A percentile compares a stretch with the other conserved stretches of the same genome.
phyloP scores from a whole-genome alignment of 2,329 filamentous ascomycete species.

The Cercospora janseana region DNA sequence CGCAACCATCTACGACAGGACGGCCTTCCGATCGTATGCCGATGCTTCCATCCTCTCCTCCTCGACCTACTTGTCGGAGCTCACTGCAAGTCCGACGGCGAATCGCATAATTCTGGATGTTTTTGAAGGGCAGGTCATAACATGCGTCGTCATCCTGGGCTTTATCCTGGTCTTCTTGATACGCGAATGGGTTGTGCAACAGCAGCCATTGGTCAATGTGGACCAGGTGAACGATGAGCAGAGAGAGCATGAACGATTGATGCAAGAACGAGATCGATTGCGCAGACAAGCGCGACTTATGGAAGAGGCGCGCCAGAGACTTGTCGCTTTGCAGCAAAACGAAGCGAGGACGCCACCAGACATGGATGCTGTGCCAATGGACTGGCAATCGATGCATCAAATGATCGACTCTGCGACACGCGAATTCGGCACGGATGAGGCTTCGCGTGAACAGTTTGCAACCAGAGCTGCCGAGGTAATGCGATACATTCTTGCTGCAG shows the following conservation, averaged over 20 bases:
- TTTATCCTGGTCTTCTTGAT: conserved; percentile 98
- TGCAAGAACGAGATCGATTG: conserved; percentile 30
- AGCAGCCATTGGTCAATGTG: conserved; percentile 82
- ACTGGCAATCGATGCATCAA: conserved; percentile 29
- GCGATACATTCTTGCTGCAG: conserved; percentile 28
- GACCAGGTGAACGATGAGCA: conserved; percentile 30
- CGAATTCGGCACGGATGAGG: conserved; percentile 22
- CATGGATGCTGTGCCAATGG: conserved; percentile 23
- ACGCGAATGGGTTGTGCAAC: conserved; percentile 95
- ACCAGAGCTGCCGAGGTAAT: conserved; percentile 21
- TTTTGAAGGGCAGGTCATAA: conserved; percentile 91
- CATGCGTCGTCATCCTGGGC: conserved; percentile 81
- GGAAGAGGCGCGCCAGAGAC: conserved; percentile 29
- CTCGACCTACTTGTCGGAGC: conserved; percentile 53
- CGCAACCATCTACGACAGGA: conserved; percentile 9
- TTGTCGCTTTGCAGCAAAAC: conserved; percentile 30
- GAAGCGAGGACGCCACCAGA: conserved; percentile 14
- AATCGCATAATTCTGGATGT: conserved; percentile 80
- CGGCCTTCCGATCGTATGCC: conserved; percentile 21
- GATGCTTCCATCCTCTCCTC: conserved; percentile 34
- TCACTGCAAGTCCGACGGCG: conserved; percentile 66
- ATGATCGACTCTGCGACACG: conserved; percentile 31
- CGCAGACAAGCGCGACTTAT: conserved; percentile 32
- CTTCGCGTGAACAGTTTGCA: conserved; percentile 16
- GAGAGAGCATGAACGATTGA: conserved; percentile 33